Conservation (phyloP, 306 rosid species). For the Vigna unguiculata region DNA sequence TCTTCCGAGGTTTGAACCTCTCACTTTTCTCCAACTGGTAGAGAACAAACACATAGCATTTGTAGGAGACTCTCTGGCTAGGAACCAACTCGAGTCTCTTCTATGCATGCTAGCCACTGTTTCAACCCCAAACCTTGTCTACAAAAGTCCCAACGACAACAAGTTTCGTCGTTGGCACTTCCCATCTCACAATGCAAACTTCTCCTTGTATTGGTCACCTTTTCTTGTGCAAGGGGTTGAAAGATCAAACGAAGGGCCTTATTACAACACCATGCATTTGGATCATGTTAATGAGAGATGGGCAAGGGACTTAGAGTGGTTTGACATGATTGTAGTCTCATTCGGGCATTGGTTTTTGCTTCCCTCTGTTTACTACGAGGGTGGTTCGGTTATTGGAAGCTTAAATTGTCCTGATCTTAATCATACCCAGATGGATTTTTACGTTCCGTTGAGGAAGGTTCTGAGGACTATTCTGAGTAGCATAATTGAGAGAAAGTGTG, state of each 20-base stretch:
- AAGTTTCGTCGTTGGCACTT: conserved; percentile 77
- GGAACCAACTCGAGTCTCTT: conserved; percentile 83
- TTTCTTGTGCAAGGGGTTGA: conserved; percentile 74
- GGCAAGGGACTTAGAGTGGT: conserved; percentile 58
- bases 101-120: conserved; percentile 70
- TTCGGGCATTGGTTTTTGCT: conserved; percentile 82
- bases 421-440: conserved; percentile 69
- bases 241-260: conserved; percentile 54
- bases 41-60: conserved; percentile 70
- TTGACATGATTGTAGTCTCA: conserved; percentile 63
- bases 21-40: conserved; percentile 52
- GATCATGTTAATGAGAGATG: conserved; percentile 70
- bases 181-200: conserved; percentile 56
- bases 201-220: conserved; percentile 83
- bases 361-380: conserved; percentile 76
- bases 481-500: conserved; percentile 56
- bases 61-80: conserved; percentile 84
- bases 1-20: conserved; percentile 75
- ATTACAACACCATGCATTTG: conserved; percentile 60
- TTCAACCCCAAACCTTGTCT: conserved; percentile 61
- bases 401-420: conserved; percentile 65
- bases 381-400: conserved; percentile 62
- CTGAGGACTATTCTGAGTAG: conserved; percentile 56
- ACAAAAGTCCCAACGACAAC: conserved; percentile 51
- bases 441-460: conserved; percentile 67